These are phyloP conservation scores for Jasminum sambac DNA, from an alignment of 257 asterid genomes.

Conservation along the genomic window DNA sequence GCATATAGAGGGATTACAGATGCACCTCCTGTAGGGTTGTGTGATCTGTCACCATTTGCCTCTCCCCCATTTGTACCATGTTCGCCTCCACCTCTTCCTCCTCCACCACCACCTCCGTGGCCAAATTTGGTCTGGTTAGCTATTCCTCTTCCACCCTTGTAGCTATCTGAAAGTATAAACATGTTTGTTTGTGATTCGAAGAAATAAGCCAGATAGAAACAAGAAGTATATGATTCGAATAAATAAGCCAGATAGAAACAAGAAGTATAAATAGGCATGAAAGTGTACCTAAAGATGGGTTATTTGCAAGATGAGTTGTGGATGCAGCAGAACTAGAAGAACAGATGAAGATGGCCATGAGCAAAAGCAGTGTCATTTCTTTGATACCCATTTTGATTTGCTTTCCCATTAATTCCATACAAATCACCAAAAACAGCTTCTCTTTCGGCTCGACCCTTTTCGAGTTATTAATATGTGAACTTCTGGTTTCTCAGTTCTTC, in stretches of 20 bases:
- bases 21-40: slow-evolving; percentile 40
- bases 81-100: slow-evolving; percentile 23
- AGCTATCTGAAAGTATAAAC: background rate
- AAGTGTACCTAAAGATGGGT: slow-evolving; percentile 32
- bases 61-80: slow-evolving; percentile 9
- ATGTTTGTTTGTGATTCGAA: background rate
- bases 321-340: slow-evolving; percentile 22
- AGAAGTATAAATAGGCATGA: background rate
- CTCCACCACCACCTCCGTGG: slow-evolving; percentile 30
- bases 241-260: background rate
- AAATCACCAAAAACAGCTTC: background rate
- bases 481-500: slow-evolving; percentile 1
- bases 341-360: slow-evolving; percentile 28
- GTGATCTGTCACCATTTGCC: slow-evolving; percentile 21
- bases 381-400: slow-evolving; percentile 33
- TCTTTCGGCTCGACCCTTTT: background rate
- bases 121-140: slow-evolving; percentile 19
- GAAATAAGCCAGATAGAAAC: background rate
- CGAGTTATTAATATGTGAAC: background rate
- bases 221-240: background rate
- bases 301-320: slow-evolving; percentile 3
- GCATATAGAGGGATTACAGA: slow-evolving; percentile 36
- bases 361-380: slow-evolving; percentile 24
- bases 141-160: slow-evolving; percentile 5
- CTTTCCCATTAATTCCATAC: background rate